Base-by-base conservation (phyloP, 2,329 filamentous ascomycete species). In the Cryphonectria naterciae region DNA sequence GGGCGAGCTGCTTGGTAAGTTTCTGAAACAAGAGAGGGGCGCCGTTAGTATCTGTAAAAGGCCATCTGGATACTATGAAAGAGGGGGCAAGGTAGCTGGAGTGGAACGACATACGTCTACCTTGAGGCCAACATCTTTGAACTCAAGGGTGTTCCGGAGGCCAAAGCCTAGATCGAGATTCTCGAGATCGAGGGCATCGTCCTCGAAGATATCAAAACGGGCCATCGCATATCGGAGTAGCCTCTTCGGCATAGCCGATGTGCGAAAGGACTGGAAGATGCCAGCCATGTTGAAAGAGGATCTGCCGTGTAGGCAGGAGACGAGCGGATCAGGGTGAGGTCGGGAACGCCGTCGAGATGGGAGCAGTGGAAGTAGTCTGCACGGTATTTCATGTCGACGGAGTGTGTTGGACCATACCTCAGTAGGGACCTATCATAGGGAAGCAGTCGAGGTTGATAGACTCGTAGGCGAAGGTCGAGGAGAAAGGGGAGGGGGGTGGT, bases 161-260 rank as follows among this genome's bases (percentile, higher is more conserved):
- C 96, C 96, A 81, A 93, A 88, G 62, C 90, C 91, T 75, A 98
- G 89, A 76, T 97, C 94, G 74, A 98, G 83, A 75, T 94, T 93
- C 74, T 96, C 94, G 73, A 96, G 87, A 77, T 98, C 93, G 75
- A 98, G 84, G 17, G 92, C 91, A 78, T 97, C 92, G 70, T 93
- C 92, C 77, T 98, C 96, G 72, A 99, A 88, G 69, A 98, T 86
- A 76, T 97, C 94, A 71, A 97, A 86, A 70, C 91, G 90, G 35
- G 92, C 92, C 58, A 99, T 85, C 65, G 91, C 93, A 84, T 96
- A 97, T 75, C 93, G 91, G 74, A 98, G 87, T 77, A 98, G 87
- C 80, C 92, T 91, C 87, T 96, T 97, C 83, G 95, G 93, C 85
- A 97, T 93, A 75, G 89, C 93, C 74, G 94, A 89, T 79, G 82